A percentile compares a stretch with the other conserved stretches of the same genome.
Conservation (phyloP, 495 filamentous ascomycete genomes). For the Stereocaulon alpinum region DNA sequence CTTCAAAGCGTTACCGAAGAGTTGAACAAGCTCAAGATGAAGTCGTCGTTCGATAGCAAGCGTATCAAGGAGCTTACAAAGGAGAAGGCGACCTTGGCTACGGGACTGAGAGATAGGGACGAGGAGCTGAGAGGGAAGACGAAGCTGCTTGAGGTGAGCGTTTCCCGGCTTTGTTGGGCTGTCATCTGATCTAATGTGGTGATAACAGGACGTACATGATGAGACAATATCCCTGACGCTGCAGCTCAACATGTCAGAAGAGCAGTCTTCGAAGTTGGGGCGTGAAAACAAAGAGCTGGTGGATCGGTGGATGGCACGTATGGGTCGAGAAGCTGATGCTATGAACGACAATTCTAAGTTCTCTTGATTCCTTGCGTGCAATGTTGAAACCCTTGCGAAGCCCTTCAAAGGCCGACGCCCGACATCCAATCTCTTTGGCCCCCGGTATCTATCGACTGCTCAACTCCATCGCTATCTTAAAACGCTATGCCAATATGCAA, state of each 20-base stretch:
- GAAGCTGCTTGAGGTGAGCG: constrained; percentile 60
- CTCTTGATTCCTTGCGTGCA: constrained; percentile 22
- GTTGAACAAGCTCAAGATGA: constrained; percentile 46
- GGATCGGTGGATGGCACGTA: constrained; percentile 80
- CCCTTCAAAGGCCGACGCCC: not conserved
- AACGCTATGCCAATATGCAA: not conserved
- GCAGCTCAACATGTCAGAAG: constrained; percentile 76
- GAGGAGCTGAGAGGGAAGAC: constrained; percentile 77
- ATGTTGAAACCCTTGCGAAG: not conserved
- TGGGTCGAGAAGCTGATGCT: constrained; percentile 73
- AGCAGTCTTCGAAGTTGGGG: constrained; percentile 53
- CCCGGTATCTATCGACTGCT: constrained; percentile 1
- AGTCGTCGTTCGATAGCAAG: constrained; percentile 43
- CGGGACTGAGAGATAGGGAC: constrained; percentile 65
- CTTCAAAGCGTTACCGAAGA: constrained; percentile 51
- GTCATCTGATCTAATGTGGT: constrained; percentile 5
- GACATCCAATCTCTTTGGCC: not conserved
- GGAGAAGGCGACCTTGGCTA: constrained; percentile 50
- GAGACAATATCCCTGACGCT: constrained; percentile 77
- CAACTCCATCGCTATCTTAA: not conserved
- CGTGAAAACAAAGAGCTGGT: constrained; percentile 84
- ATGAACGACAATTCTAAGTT: constrained; percentile 61
- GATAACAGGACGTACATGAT: constrained; percentile 66
- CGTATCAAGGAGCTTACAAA: constrained; percentile 49
- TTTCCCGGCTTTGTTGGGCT: not conserved